phyloP scores from a whole-genome alignment of 257 asterid genomes.

The Jaltomata sinuosa region DNA sequence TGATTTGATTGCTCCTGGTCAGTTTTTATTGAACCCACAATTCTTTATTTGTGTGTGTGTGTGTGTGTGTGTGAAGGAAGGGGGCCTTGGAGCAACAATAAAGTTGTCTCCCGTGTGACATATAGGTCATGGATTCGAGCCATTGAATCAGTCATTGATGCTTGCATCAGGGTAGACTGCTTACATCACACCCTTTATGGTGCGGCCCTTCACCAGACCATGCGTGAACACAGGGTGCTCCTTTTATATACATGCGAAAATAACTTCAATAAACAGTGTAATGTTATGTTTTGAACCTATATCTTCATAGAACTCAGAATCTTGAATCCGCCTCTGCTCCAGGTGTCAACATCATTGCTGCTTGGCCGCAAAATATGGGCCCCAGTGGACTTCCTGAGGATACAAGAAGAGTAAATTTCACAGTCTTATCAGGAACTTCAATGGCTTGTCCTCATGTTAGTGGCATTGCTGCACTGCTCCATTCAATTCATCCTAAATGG shows the following conservation, averaged over 20 bases:
- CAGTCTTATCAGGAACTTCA: slow-evolving; percentile 61
- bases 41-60: neutral
- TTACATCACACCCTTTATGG: neutral
- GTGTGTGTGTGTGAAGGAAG: neutral
- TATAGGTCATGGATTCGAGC: neutral
- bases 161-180: neutral
- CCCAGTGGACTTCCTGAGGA: slow-evolving; percentile 84
- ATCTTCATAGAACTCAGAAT: neutral
- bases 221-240: neutral
- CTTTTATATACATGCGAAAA: neutral
- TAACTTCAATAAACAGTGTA: neutral
- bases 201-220: neutral
- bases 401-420: slow-evolving; percentile 82
- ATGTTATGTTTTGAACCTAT: neutral
- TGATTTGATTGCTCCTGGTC: slow-evolving; percentile 7
- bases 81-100: neutral
- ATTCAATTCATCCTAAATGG: neutral
- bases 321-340: slow-evolving; percentile 28
- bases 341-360: slow-evolving; percentile 92
- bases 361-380: slow-evolving; percentile 91
- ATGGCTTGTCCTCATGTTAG: slow-evolving; percentile 8
- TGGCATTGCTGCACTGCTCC: slow-evolving; percentile 7
- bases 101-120: neutral
- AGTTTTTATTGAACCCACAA: neutral
- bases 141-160: neutral